Percentiles rank a stretch among this genome's conserved stretches.
Evolutionary conservation across 2,329 filamentous ascomycete species (phyloP).

Genomic region (Zarea fungicola): DNA sequence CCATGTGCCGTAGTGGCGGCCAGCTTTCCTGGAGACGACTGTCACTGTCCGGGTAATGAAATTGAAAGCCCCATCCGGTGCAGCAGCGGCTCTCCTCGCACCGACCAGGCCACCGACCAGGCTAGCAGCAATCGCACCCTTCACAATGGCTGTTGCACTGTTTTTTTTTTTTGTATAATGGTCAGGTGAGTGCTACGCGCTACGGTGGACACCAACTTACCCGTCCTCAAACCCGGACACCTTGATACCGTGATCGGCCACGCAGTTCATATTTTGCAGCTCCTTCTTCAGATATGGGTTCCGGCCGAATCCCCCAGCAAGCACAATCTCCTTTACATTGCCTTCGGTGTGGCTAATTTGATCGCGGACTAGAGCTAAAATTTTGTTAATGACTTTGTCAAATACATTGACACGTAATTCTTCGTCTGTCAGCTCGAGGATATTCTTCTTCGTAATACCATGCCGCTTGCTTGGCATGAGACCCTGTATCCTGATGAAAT

Average conservation of each 20-base stretch:
- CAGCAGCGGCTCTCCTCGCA: not conserved
- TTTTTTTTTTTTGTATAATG: not conserved
- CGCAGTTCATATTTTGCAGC: not conserved
- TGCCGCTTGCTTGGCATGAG: not conserved
- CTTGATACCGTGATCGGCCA: not conserved
- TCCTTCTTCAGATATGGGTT: slow-evolving; percentile 3
- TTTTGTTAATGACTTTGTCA: not conserved
- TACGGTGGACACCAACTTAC: not conserved
- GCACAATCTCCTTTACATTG: slow-evolving; percentile 2
- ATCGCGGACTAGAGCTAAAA: not conserved
- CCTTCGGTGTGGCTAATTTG: slow-evolving; percentile 1
- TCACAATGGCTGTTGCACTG: slow-evolving; percentile 1
- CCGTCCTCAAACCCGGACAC: slow-evolving; percentile 1
- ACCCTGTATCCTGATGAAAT: slow-evolving; percentile 2
- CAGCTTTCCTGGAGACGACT: slow-evolving; percentile 4
- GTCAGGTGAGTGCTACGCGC: not conserved
- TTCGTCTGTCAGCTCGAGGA: slow-evolving; percentile 2
- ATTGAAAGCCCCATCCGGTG: not conserved
- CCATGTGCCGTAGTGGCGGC: slow-evolving; percentile 4
- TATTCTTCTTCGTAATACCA: not conserved
- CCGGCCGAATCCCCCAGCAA: slow-evolving; percentile 5
- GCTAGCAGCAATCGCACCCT: slow-evolving; percentile 3
- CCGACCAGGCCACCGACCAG: not conserved
- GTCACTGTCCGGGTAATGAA: not conserved
- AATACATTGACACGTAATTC: slow-evolving; percentile 4